These are phyloP conservation scores for Auxenochlorella pyrenoidosa DNA, from an alignment of 139 green algal genomes.

Conservation along the genomic window DNA sequence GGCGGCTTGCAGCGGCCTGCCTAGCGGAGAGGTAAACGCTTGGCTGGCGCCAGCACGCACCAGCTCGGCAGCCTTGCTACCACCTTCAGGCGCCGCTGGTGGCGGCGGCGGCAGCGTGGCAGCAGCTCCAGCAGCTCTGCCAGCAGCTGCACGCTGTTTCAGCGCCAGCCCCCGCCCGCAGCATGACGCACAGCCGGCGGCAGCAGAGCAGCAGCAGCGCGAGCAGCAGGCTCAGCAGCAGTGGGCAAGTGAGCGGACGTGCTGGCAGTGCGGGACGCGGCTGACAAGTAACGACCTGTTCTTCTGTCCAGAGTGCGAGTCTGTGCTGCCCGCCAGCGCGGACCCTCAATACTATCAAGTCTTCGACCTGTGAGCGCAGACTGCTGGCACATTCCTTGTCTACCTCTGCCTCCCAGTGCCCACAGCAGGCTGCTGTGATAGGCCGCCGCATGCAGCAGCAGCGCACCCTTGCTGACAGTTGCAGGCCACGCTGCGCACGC, in stretches of 20 bases:
- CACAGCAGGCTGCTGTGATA: background rate
- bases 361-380: slow-evolving; percentile 45
- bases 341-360: slow-evolving; percentile 40
- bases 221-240: background rate
- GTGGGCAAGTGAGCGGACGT: slow-evolving; percentile 23
- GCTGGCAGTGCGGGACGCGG: slow-evolving; percentile 38
- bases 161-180: background rate
- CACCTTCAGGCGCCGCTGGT: background rate
- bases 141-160: background rate
- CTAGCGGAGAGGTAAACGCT: background rate
- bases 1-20: background rate
- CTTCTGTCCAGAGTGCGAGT: slow-evolving; percentile 17
- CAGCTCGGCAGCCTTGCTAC: slow-evolving; percentile 1
- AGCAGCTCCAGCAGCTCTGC: too few relatives aligned
- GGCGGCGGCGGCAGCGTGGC: background rate
- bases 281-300: background rate
- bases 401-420: background rate
- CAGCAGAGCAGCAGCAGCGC: background rate
- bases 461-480: too few relatives aligned
- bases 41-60: background rate
- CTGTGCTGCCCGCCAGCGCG: slow-evolving; percentile 4
- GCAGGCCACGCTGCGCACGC: too few relatives aligned
- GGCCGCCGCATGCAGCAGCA: too few relatives aligned
- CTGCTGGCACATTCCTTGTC: too few relatives aligned
- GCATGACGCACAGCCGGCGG: slow-evolving; percentile 4